phyloP scores from a whole-genome alignment of 768 basidiomycete genomes.

The Termitomyces sp. region DNA sequence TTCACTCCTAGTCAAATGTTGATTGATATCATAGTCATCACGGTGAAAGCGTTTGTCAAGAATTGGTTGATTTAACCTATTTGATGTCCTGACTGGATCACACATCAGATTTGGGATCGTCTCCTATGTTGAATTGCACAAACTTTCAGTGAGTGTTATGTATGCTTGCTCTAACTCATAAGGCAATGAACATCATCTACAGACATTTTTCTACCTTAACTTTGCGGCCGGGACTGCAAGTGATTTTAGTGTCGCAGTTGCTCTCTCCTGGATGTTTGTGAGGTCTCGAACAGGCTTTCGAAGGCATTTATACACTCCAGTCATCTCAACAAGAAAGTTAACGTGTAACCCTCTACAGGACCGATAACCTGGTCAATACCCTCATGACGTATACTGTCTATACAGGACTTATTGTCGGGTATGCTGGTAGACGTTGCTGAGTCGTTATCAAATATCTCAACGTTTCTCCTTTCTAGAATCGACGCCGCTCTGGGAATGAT shows the following conservation, averaged over 20 bases:
- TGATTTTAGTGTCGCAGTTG: slow-evolving; percentile 44
- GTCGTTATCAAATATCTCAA: not conserved
- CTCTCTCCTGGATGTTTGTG: slow-evolving; percentile 43
- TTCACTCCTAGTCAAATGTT: not conserved
- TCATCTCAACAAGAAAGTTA: not conserved
- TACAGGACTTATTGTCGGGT: slow-evolving; percentile 42
- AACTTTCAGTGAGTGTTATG: slow-evolving; percentile 27
- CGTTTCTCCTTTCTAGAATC: slow-evolving; percentile 23
- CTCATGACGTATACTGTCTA: slow-evolving; percentile 50
- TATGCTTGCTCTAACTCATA: not conserved
- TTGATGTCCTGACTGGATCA: not conserved
- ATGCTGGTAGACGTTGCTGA: slow-evolving; percentile 16
- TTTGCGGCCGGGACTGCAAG: slow-evolving; percentile 45
- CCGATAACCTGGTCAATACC: slow-evolving; percentile 40
- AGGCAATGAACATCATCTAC: not conserved
- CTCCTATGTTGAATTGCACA: slow-evolving; percentile 30
- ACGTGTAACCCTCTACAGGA: slow-evolving; percentile 24
- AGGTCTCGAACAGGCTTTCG: slow-evolving; percentile 45
- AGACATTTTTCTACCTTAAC: slow-evolving; percentile 47
- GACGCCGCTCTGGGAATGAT: slow-evolving; percentile 41
- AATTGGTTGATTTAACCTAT: not conserved
- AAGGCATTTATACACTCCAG: slow-evolving; percentile 24
- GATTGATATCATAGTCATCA: slow-evolving; percentile 35
- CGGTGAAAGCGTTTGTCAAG: slow-evolving; percentile 41
- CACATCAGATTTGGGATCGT: slow-evolving; percentile 33